Evolutionary conservation across 2,329 filamentous ascomycete genomes (phyloP).

Genomic region (Hypomyces perniciosus): DNA sequence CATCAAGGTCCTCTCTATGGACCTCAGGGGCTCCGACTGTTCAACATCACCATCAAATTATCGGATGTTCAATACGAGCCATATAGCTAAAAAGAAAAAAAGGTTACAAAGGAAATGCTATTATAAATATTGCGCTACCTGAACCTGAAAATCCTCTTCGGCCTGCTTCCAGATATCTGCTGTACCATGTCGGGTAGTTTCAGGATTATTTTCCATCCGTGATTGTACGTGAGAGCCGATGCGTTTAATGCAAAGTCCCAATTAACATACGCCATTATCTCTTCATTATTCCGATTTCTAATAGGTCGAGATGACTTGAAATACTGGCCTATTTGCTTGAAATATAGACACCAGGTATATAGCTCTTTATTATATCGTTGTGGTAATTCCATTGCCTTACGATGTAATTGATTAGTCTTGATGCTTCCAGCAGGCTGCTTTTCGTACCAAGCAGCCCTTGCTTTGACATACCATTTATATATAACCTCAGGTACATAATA

Average conservation of each 20-base stretch:
- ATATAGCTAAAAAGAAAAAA: no score
- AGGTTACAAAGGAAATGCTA: no score
- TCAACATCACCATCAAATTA: no score
- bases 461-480: constrained; percentile 16
- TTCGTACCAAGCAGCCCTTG: constrained; percentile 17
- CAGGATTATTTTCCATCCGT: constrained; percentile 10
- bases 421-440: constrained; percentile 12
- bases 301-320: constrained; percentile 7
- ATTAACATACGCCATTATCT: constrained; percentile 21
- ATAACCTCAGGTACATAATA: constrained; percentile 14
- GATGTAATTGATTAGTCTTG: constrained; percentile 19
- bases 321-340: constrained; percentile 14
- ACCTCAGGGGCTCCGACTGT: no score
- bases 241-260: constrained; percentile 17
- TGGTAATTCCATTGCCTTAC: constrained; percentile 16
- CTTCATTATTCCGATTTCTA: constrained; percentile 18
- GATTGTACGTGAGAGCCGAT: constrained; percentile 13
- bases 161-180: no score
- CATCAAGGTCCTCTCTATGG: no score
- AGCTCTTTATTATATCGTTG: constrained; percentile 14
- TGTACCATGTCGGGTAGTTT: neutral
- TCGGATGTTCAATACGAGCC: no score
- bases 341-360: constrained; percentile 19
- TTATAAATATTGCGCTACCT: no score
- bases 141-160: no score